phyloP scores from a whole-genome alignment of 495 filamentous ascomycete species.

The Penicillium diatomitis region DNA sequence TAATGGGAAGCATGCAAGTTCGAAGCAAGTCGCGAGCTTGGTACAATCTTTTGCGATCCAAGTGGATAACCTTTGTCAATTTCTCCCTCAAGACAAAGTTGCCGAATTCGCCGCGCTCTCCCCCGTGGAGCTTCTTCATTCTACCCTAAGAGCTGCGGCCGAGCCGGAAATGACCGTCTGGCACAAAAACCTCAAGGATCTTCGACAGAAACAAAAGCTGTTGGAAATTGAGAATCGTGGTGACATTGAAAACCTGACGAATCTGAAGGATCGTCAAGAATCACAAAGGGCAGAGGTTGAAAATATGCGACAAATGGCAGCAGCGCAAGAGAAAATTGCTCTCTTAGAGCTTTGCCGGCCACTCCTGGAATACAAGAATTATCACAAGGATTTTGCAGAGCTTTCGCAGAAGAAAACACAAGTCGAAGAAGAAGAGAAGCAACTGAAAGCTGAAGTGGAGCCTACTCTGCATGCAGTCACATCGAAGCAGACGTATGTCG shows the following conservation, averaged over 20 bases:
- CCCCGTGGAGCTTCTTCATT: slow-evolving; percentile 72
- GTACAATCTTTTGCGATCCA: slow-evolving; percentile 70
- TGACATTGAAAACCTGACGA: slow-evolving; percentile 52
- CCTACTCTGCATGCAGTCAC: slow-evolving; percentile 60
- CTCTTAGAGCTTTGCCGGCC: slow-evolving; percentile 57
- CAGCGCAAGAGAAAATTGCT: slow-evolving; percentile 55
- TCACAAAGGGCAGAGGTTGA: slow-evolving; percentile 75
- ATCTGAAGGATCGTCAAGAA: slow-evolving; percentile 65
- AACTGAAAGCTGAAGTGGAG: slow-evolving; percentile 50
- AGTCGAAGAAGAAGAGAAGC: slow-evolving; percentile 41
- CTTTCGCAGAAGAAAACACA: slow-evolving; percentile 38
- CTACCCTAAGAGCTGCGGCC: slow-evolving; percentile 82
- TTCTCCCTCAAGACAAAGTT: slow-evolving; percentile 93
- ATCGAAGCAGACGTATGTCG: slow-evolving; percentile 53
- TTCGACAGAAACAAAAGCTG: slow-evolving; percentile 61
- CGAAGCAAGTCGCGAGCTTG: slow-evolving; percentile 53
- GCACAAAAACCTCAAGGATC: slow-evolving; percentile 63
- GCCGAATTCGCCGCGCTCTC: slow-evolving; percentile 84
- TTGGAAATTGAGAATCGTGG: slow-evolving; percentile 47
- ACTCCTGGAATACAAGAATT: slow-evolving; percentile 50
- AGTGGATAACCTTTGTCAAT: slow-evolving; percentile 96
- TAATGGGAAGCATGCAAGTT: slow-evolving; percentile 48
- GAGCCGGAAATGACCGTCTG: slow-evolving; percentile 68
- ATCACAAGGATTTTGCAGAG: slow-evolving; percentile 23
- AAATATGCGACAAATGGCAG: slow-evolving; percentile 63